Base-by-base conservation (phyloP, 495 filamentous ascomycete species). In the Elasticomyces elasticus region DNA sequence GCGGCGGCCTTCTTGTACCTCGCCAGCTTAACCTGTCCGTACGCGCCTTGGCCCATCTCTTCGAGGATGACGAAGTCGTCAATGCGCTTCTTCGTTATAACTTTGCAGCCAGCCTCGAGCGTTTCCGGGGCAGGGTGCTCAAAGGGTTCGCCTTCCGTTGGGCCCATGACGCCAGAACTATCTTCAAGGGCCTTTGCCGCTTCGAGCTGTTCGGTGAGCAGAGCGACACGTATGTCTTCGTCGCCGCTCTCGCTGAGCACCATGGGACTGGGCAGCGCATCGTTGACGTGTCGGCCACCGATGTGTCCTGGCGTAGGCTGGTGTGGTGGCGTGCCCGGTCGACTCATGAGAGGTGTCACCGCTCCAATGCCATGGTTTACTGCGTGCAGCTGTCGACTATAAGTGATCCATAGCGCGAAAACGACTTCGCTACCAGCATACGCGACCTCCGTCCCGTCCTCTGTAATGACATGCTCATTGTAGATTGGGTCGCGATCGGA, bases 21-120 rank as follows among this genome's bases (percentile, higher is more conserved):
- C n/a, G 86, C 90, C 33, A 97, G 74, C 67, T 99, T 99, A 47
- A 99, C 92, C 69, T 97, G 89, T 5, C 92, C 92, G 64, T 97
- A 99, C 1, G 92, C 94, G 42, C 92, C 92, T 69, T 96, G 89
- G 5, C 92, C 92, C 91, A 99, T 96, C 51, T 99, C 92, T 69
- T 99, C 92, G 4, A 99, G 76, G 57, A 97, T 89, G 27, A 81
- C 76, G 68, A 95, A 99, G 68, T 96, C 89, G 42, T 82, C 72
- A 49, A 99, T 97, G 0, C 79, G 81, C 67, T 91, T 89, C 66
- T 90, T 94, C 33, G 46, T 54, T 55, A 54, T 54, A 12, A 43
- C 27, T 25, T 40, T 44, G 40, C 43, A 38, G 33, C 52, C 52
- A 19, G 48, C 43, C 28, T 43, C 23, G 33, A 58, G 7, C 65